Evolutionary conservation across 1,139 yeast species (phyloP), one percentile per base, ranked within the genome.

Genomic region (Candida tetrigidarum): DNA sequence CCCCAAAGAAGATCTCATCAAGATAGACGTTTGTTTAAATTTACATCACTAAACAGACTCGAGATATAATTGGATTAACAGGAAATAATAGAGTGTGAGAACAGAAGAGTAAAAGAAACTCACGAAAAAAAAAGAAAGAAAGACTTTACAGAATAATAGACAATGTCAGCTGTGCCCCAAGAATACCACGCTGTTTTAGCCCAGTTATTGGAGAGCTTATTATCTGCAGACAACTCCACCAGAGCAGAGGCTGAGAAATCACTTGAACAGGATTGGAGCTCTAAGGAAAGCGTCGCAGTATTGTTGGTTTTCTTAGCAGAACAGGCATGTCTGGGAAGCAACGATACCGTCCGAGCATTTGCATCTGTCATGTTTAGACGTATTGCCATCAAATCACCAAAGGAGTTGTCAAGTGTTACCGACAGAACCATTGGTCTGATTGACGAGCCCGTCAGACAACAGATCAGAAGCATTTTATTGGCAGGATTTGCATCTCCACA

Each of bases 281-380:
- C 73, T 28, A 69, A 74, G 35, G 81, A 78, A 16, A 82, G 78
- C 50, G 84, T 87, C 32, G 91, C 85, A 56, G 66, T 84, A 53
- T 71, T 93, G 43, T 74, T 93, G 50, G 74, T 85, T 1, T 95
- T 90, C 52, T 76, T 93, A 45, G 93, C 97, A 2, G 90, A 87
- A 59, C 95, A 86, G 58, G 84, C 96, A 1, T 74, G 83, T 15
- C 64, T 66, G 11, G 86, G 91, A 11, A 72, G 76, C 3, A 71
- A 72, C 46, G 86, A 81, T 42, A 71, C 75, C 20, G 69, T 76
- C 37, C 69, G 80, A 50, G 78, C 91, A 0, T 88, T 89, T 61
- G 73, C 92, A 14, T 96, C 98, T 2, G 97, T 93, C 26, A 69
- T 93, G 51, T 89, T 93, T 62, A 80, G 99, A 66, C 81, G 97